These are phyloP conservation scores for Puccinia horiana DNA, from an alignment of 1,284 basidiomycete species.

Conservation along the genomic window DNA sequence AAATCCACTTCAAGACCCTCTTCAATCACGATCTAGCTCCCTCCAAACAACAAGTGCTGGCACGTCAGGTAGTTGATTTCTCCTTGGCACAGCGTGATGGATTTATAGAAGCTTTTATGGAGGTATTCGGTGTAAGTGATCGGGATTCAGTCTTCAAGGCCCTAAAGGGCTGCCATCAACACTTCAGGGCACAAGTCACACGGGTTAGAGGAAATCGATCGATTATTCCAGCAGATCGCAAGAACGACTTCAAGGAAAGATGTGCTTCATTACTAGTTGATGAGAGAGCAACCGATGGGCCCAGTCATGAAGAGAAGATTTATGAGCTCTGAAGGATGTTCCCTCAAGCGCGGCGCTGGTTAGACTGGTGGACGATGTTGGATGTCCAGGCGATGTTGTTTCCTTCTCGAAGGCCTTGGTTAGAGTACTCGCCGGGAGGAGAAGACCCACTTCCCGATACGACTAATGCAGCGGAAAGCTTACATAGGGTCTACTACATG, in stretches of 20 bases:
- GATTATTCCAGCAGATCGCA: background rate
- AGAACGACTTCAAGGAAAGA: background rate
- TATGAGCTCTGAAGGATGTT: background rate
- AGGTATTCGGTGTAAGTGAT: background rate
- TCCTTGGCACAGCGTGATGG: background rate
- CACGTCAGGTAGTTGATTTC: slow-evolving; percentile 12
- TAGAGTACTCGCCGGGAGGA: background rate
- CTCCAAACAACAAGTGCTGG: background rate
- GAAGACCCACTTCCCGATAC: background rate
- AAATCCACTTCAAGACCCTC: background rate
- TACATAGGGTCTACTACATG: slow-evolving; percentile 9
- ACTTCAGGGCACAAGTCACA: background rate
- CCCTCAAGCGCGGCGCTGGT: background rate
- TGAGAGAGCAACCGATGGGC: background rate
- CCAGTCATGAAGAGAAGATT: background rate
- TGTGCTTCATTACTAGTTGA: background rate
- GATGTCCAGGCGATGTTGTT: slow-evolving; percentile 3
- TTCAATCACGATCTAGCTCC: background rate
- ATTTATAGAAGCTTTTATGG: slow-evolving; percentile 9
- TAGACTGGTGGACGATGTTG: slow-evolving; percentile 13
- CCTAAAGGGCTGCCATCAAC: background rate
- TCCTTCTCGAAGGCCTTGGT: background rate
- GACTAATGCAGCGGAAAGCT: background rate
- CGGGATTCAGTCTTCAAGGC: background rate
- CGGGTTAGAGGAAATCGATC: background rate